Evolutionary conservation across 257 asterid species (phyloP), one percentile per base, ranked within the genome.

Genomic region (Primulina tabacum): DNA sequence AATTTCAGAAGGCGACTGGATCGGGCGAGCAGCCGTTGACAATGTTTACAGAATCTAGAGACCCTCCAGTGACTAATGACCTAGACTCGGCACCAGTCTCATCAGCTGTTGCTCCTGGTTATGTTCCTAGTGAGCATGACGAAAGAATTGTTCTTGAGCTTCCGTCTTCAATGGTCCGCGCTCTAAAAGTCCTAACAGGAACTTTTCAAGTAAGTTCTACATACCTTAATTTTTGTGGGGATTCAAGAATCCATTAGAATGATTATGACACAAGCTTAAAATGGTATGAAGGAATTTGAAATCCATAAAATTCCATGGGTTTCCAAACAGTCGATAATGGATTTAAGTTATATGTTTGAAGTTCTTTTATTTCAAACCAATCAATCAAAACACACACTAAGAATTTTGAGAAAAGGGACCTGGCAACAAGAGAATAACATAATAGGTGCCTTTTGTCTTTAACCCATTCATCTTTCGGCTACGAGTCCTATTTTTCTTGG

Each of bases 111-210:
- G 87, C 96, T 69, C 95, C 95, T 43, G 96, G 99, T 66, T 89
- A 87, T 85, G 92, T 90, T 81, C 99, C 92, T 53, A 87, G 91
- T 65, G 97, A 90, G 78, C 86, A 79, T 70, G 92, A 90, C 72
- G 99, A 90, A 85, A 86, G 90, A 78, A 89, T 93, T 76, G 86
- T 93, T 77, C 89, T 93, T 77, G 97, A 93, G 91, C 89, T 93
- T 70, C 89, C 96, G 56, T 87, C 97, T 24, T 87, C 97, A 67
- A 93, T 93, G 95, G 88, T 93, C 77, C 88, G 96, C 60, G 96
- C 95, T 50, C 72, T 93, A 76, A 93, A 88, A 89, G 87, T 91
- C 70, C 82, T 89, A 47, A 84, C 75, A 81, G 99, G 97, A 82
- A 93, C 89, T 76, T 84, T 93, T 78, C 99, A 93, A 84, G 99